Evolutionary conservation across 2,329 filamentous ascomycete genomes (phyloP).

Genomic region (Microdochium bolleyi): DNA sequence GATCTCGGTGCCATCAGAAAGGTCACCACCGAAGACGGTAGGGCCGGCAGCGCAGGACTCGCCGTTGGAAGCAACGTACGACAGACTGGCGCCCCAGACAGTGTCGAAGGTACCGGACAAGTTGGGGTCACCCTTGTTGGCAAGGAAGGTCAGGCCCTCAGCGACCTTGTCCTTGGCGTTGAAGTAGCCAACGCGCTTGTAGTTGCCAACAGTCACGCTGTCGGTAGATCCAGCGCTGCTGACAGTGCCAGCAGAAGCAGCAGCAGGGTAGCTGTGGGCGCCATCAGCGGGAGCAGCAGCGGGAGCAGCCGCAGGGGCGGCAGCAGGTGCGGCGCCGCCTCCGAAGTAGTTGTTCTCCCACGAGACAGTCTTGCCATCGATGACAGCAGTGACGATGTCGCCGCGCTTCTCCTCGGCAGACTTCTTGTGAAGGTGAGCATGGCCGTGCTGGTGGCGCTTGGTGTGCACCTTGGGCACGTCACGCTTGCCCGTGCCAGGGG

Average conservation of each 20-base stretch:
- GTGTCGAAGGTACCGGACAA: slow-evolving; percentile 30
- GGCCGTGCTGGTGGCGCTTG: slow-evolving; percentile 26
- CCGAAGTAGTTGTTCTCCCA: slow-evolving; percentile 49
- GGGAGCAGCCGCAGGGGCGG: slow-evolving; percentile 7
- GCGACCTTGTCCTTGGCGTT: slow-evolving; percentile 26
- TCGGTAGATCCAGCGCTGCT: slow-evolving; percentile 6
- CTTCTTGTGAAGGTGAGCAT: slow-evolving; percentile 42
- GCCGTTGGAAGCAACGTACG: slow-evolving; percentile 35
- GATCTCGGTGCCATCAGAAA: slow-evolving; percentile 34
- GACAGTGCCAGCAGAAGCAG: slow-evolving; percentile 6
- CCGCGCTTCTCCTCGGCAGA: slow-evolving; percentile 37
- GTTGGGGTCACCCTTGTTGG: slow-evolving; percentile 35
- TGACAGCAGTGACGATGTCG: slow-evolving; percentile 46
- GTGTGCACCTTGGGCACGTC: slow-evolving; percentile 14
- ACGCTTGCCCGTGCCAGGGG: slow-evolving; percentile 35
- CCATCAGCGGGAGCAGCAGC: slow-evolving; percentile 6
- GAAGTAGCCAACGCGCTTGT: slow-evolving; percentile 36
- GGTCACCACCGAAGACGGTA: slow-evolving; percentile 26
- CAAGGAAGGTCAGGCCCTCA: slow-evolving; percentile 39
- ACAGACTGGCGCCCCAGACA: slow-evolving; percentile 34
- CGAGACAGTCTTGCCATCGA: slow-evolving; percentile 47
- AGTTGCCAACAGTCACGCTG: slow-evolving; percentile 19
- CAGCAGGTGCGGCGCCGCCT: slow-evolving; percentile 21
- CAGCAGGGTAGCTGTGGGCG: slow-evolving; percentile 5
- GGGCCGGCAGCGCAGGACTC: slow-evolving; percentile 27